Base-by-base conservation (phyloP, 495 filamentous ascomycete genomes). In the Aspergillus wentii region DNA sequence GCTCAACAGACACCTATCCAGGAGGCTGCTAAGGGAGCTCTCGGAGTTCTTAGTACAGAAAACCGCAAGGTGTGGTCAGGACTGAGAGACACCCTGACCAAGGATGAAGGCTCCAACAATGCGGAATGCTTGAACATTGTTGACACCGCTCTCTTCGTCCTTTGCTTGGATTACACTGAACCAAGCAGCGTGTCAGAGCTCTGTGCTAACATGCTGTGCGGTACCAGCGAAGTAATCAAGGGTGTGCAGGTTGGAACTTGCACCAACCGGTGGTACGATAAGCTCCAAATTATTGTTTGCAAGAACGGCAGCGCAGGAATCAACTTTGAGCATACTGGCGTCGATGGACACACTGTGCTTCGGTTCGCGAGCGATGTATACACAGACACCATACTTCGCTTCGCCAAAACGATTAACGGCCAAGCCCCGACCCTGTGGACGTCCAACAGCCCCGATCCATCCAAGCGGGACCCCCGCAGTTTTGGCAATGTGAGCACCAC, bases 221-320 rank as follows among this genome's bases (percentile, higher is more conserved):
- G 92, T 21, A 94, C 88, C 0, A 94, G 82, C 51, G 82, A 91
- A 42, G 83, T 98, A 13, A 82, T 95, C 56, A 82, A 82, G 57
- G 92, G 92, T 10, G 86, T 98, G 4, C 92, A 98, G 62, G 86
- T 95, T 22, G 92, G 92, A 15, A 98, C 92, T 22, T 98, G 92
- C 62, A 95, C 91, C 10, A 98, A 98, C 58, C 75, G 92, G 36
- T 98, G 92, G 92, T 98, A 98, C 53, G 92, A 98, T 62, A 98
- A 98, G 63, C 76, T 98, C 17, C 92, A 98, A 57, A 97, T 98
- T 44, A 98, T 98, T 38, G 92, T 98, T 26, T 97, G 94, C 74
- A 94, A 95, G 69, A 98, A 96, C 64, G 92, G 92, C 8, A 92
- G 85, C 44, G 92, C 92, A 0, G 92, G 92, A 18, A 97, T 98